These are phyloP conservation scores for Coemansia sp. DNA, from an alignment of 371 early-diverging fungal species.

Conservation along the genomic window DNA sequence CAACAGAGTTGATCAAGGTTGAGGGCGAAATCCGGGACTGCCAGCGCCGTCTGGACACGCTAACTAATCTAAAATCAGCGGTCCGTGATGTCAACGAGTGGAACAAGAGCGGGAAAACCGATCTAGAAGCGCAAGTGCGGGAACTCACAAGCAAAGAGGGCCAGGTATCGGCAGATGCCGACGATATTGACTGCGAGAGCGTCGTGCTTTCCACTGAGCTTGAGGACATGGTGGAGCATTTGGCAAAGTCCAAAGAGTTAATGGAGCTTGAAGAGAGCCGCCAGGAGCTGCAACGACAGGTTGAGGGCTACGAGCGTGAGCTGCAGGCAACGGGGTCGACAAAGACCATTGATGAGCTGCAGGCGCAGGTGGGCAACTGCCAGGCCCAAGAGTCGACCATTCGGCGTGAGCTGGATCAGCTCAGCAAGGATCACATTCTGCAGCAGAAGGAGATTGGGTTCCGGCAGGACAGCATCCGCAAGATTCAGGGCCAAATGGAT, in stretches of 20 bases:
- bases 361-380: slow-evolving; percentile 60
- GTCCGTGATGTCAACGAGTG: slow-evolving; percentile 56
- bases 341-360: slow-evolving; percentile 68
- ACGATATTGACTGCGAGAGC: slow-evolving; percentile 47
- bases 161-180: slow-evolving; percentile 46
- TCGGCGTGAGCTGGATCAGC: slow-evolving; percentile 59
- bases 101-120: slow-evolving; percentile 45
- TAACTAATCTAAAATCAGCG: slow-evolving; percentile 54
- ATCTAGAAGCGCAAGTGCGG: slow-evolving; percentile 53
- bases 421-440: slow-evolving; percentile 55
- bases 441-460: slow-evolving; percentile 54
- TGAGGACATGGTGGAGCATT: slow-evolving; percentile 34
- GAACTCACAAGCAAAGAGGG: slow-evolving; percentile 52
- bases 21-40: slow-evolving; percentile 48
- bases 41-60: slow-evolving; percentile 47
- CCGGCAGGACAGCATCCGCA: slow-evolving; percentile 57
- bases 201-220: slow-evolving; percentile 48
- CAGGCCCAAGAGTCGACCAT: slow-evolving; percentile 54
- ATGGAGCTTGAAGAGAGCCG: slow-evolving; percentile 47
- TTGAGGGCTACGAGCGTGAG: slow-evolving; percentile 59
- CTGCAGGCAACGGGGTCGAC: slow-evolving; percentile 62
- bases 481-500: slow-evolving; percentile 52
- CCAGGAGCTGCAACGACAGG: slow-evolving; percentile 50
- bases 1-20: slow-evolving; percentile 53
- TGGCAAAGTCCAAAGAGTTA: slow-evolving; percentile 48